phyloP scores from a whole-genome alignment of 2,329 filamentous ascomycete species.

The Nemania sp. region DNA sequence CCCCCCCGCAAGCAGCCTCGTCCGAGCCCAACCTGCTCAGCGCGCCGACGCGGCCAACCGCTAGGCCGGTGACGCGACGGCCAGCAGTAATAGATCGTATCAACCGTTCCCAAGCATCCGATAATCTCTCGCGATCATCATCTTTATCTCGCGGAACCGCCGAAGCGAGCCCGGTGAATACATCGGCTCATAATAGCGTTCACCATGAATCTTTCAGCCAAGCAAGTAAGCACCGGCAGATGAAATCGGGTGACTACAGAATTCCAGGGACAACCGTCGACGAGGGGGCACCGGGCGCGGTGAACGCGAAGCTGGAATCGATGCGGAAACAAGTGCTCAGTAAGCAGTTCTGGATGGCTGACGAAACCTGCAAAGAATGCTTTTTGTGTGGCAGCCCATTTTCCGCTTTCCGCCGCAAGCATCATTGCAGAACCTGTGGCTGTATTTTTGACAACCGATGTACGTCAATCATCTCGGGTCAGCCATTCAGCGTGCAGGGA shows the following conservation, averaged over 20 bases:
- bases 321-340: conserved; percentile 87
- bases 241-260: conserved; percentile 50
- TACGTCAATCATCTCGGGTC: conserved; percentile 85
- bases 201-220: conserved; percentile 60
- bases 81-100: conserved; percentile 61
- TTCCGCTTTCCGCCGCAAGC: conserved; percentile 91
- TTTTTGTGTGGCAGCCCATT: conserved; percentile 91
- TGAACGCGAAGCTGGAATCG: conserved; percentile 65
- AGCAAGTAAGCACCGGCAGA: conserved; percentile 49
- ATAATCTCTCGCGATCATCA: conserved; percentile 57
- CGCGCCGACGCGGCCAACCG: conserved; percentile 33
- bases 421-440: conserved; percentile 95
- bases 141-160: conserved; percentile 61
- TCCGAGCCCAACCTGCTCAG: conserved; percentile 39
- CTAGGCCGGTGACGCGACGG: conserved; percentile 46
- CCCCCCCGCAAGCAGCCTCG: conserved; percentile 38
- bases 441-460: conserved; percentile 98
- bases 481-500: conserved; percentile 83
- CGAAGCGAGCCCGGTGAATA: conserved; percentile 60
- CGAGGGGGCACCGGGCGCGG: conserved; percentile 60
- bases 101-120: conserved; percentile 49
- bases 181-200: conserved; percentile 61
- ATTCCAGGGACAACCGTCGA: conserved; percentile 61
- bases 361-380: conserved; percentile 97
- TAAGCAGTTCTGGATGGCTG: conserved; percentile 98